Conservation (phyloP, 78 protist genomes). For the Guillardia theta region DNA sequence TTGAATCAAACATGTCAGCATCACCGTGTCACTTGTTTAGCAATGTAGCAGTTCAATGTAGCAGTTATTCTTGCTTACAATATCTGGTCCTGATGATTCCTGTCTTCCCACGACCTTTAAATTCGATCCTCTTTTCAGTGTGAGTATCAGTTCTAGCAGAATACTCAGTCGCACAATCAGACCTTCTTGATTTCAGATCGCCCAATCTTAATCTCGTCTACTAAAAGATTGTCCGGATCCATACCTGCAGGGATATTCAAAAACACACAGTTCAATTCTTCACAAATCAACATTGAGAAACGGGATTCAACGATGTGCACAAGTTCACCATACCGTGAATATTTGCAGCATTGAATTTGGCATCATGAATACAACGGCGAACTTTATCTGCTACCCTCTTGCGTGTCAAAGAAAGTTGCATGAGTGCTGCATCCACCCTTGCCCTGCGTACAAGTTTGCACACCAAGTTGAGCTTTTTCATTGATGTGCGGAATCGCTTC, state of each 20-base stretch:
- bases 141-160: no score
- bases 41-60: no score
- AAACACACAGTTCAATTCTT: no score
- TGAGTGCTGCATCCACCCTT: slow-evolving; percentile 13
- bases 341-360: slow-evolving; percentile 30
- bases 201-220: background rate
- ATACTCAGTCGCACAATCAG: background rate
- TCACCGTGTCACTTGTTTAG: no score
- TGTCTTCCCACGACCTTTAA: background rate
- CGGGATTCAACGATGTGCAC: no score
- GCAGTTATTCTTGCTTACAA: no score
- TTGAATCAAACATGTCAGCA: no score
- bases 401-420: background rate
- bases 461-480: background rate
- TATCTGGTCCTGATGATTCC: no score
- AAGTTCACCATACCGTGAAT: background rate
- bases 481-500: background rate
- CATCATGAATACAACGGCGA: background rate
- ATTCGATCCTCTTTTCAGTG: background rate
- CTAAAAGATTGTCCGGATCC: slow-evolving; percentile 5
- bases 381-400: background rate
- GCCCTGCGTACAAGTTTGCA: background rate
- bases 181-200: background rate
- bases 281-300: no score
- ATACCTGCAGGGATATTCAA: no score